Evolutionary conservation across 495 filamentous ascomycete genomes (phyloP), one percentile per base, ranked within the genome.

Genomic region (Hyaloscypha variabilis): DNA sequence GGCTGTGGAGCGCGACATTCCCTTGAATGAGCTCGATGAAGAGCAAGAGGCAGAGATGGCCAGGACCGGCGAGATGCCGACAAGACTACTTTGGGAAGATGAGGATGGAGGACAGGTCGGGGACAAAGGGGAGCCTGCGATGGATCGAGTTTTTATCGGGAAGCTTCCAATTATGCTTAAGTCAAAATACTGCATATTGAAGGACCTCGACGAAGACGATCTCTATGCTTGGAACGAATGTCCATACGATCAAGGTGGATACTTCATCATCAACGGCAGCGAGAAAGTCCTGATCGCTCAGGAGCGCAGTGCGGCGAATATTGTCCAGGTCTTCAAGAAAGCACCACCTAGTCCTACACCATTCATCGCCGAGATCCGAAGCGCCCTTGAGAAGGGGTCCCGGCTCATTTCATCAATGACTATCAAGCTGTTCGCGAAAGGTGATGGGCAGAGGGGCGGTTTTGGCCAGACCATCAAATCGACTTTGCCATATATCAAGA

Each of bases 241-340:
- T 63, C 95, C 96, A 0, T 98, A 96, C 75, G 95, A 99, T 72
- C 94, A 95, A 68, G 95, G 95, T 56, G 95, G 95, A 63, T 99
- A 99, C 70, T 99, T 99, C 76, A 90, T 99, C 66, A 98, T 99
- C 79, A 99, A 98, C 78, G 95, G 95, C n/a, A 95, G 91, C 74
- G 95, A 99, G 75, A 99, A 99, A 83, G 95, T 99, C 24, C 76
- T 99, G 65, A 98, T 99, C 66, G 96, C 96, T 1, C 95, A 99
- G 76, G 95, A 99, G 76, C 89, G 95, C 28, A 96, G 92, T 69
- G 96, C 96, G 21, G 96, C 94, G 71, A 99, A 98, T 71, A 98
- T 97, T 51, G 94, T 98, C 8, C 94, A 97, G 78, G 93, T 99
- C 23, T 99, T 98, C 85, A 94, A 96, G 79, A 99, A 99, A 81